phyloP scores from a whole-genome alignment of 345 rosid species.

The Eutrema heterophyllum region DNA sequence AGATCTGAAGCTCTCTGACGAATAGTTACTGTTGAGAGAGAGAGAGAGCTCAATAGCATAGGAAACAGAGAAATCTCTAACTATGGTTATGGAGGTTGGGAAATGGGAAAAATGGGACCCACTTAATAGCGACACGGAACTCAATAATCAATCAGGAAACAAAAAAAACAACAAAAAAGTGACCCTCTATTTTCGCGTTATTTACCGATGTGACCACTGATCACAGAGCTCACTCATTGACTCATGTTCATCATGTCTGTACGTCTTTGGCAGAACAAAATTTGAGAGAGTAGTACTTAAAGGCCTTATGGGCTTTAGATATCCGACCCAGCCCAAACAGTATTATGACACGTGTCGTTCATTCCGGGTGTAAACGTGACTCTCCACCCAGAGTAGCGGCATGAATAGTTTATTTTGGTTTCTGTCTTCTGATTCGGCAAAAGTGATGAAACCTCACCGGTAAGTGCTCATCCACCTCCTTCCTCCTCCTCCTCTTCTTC shows the following conservation, averaged over 20 bases:
- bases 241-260: background rate
- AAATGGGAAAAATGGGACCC: slow-evolving; percentile 22
- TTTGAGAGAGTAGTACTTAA: background rate
- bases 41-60: slow-evolving; percentile 18
- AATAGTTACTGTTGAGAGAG: slow-evolving; percentile 15
- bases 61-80: slow-evolving; percentile 26
- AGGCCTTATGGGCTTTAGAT: slow-evolving; percentile 2
- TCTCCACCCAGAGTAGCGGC: slow-evolving; percentile 8
- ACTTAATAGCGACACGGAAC: slow-evolving; percentile 1
- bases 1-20: slow-evolving; percentile 42
- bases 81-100: slow-evolving; percentile 14
- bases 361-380: background rate
- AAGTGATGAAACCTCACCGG: slow-evolving; percentile 18
- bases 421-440: slow-evolving; percentile 3
- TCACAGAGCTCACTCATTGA: background rate
- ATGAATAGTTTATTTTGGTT: slow-evolving; percentile 22
- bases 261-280: background rate
- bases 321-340: slow-evolving; percentile 3
- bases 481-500: background rate
- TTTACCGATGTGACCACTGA: slow-evolving; percentile 23
- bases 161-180: background rate
- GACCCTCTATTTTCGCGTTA: slow-evolving; percentile 17
- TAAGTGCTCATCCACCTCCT: slow-evolving; percentile 27
- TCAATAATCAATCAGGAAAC: slow-evolving; percentile 7
- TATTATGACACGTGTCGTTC: slow-evolving; percentile 1